These are phyloP conservation scores for Talaromyces sp. DNA, from an alignment of 2,329 filamentous ascomycete species.

Conservation along the genomic window DNA sequence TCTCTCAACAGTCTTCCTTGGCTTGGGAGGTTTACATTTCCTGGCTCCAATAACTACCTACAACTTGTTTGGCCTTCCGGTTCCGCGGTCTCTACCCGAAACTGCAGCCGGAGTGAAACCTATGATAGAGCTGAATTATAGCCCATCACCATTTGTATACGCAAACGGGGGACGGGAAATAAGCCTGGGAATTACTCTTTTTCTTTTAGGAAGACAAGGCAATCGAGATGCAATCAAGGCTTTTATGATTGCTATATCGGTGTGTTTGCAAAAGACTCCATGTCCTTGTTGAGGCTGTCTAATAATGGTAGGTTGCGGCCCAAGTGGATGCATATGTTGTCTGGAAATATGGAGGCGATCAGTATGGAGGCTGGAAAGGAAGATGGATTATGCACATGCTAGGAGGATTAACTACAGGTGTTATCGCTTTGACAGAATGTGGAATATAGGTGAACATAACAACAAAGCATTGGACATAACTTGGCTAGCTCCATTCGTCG, in stretches of 20 bases:
- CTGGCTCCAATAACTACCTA: conserved; percentile 3
- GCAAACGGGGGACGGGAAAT: conserved; percentile 7
- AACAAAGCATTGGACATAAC: too few relatives aligned
- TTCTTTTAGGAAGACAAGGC: background rate
- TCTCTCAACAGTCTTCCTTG: conserved; percentile 6
- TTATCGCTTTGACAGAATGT: background rate
- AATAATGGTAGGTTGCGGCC: background rate
- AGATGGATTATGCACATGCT: conserved; percentile 5
- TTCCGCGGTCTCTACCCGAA: background rate
- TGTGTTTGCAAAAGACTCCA: background rate
- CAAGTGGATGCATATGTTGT: conserved; percentile 7
- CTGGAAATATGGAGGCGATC: conserved; percentile 3
- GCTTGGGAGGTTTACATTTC: conserved; percentile 5
- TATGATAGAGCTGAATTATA: background rate
- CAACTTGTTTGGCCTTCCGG: conserved; percentile 3
- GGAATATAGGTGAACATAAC: background rate
- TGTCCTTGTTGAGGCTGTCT: background rate
- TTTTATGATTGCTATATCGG: conserved; percentile 1
- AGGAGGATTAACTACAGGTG: background rate
- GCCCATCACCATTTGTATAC: conserved; percentile 3
- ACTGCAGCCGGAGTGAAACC: background rate
- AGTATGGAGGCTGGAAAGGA: conserved; percentile 4
- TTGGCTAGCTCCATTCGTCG: too few relatives aligned
- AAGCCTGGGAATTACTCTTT: conserved; percentile 2
- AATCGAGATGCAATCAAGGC: conserved; percentile 3